These are phyloP conservation scores for Wickerhamiella pararugosa DNA, from an alignment of 1,139 yeast genomes.

Conservation along the genomic window DNA sequence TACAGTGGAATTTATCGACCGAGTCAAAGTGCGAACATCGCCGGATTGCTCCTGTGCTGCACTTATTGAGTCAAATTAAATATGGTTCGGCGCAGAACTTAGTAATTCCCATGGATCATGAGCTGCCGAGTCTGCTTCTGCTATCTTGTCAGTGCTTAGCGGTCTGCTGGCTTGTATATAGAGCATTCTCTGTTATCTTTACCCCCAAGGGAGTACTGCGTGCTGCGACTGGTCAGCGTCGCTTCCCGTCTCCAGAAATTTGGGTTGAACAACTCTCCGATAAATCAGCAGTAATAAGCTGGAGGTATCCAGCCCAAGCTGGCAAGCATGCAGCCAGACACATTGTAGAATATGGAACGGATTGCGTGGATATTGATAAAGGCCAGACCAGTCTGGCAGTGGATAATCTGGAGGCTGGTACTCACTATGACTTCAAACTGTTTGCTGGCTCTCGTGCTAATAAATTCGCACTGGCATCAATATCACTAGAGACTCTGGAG, in stretches of 20 bases:
- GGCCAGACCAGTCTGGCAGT: constrained; percentile 2
- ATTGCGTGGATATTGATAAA: neutral
- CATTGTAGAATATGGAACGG: neutral
- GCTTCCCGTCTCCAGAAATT: neutral
- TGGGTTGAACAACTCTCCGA: constrained; percentile 3
- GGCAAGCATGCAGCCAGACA: constrained; percentile 4
- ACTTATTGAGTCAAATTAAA: no score
- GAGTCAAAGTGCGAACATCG: no score
- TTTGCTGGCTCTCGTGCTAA: constrained; percentile 3
- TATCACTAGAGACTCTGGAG: neutral
- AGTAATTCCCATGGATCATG: neutral
- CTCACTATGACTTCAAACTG: constrained; percentile 1
- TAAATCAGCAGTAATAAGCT: constrained; percentile 4
- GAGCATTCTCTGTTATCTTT: constrained; percentile 2
- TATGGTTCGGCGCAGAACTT: neutral
- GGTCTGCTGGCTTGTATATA: constrained; percentile 2
- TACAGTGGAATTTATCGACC: no score
- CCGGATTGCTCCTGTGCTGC: no score
- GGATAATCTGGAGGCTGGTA: neutral
- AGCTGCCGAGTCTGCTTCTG: neutral
- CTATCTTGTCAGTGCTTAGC: neutral
- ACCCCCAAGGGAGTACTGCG: constrained; percentile 2
- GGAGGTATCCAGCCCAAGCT: constrained; percentile 7
- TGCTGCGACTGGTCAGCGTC: constrained; percentile 1
- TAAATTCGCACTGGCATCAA: constrained; percentile 1